These are phyloP conservation scores for Sarcomyxa edulis DNA, from an alignment of 768 basidiomycete species.

Conservation along the genomic window DNA sequence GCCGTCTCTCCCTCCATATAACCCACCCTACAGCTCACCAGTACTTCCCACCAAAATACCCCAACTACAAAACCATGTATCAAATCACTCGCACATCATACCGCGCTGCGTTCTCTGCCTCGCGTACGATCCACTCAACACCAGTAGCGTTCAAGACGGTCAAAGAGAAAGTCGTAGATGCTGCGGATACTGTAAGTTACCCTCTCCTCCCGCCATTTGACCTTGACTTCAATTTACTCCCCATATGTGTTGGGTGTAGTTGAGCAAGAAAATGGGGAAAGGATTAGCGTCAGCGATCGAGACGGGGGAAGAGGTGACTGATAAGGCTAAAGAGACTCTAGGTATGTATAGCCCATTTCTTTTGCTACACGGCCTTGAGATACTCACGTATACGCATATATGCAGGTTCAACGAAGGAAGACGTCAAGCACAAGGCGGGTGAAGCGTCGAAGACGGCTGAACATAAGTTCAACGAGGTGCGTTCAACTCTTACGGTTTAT, in stretches of 20 bases:
- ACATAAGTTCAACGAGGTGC: conserved; percentile 35
- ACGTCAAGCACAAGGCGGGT: conserved; percentile 30
- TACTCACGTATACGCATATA: too few relatives aligned
- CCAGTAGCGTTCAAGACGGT: conserved; percentile 30
- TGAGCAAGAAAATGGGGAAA: conserved; percentile 39
- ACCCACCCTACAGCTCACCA: too few relatives aligned
- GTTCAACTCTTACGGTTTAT: too few relatives aligned
- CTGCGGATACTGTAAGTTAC: conserved; percentile 32
- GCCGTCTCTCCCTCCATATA: too few relatives aligned
- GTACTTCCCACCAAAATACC: too few relatives aligned
- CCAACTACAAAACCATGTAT: too few relatives aligned
- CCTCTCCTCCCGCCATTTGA: neutral
- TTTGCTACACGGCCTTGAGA: neutral
- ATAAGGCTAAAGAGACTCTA: conserved; percentile 35
- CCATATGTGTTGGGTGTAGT: conserved; percentile 18
- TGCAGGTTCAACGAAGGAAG: conserved; percentile 27
- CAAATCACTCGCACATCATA: too few relatives aligned
- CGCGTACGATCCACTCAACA: conserved; percentile 29
- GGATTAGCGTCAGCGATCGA: conserved; percentile 43
- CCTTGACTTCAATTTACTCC: neutral
- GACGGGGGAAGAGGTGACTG: conserved; percentile 35
- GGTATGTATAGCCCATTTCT: conserved; percentile 19
- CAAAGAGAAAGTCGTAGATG: conserved; percentile 39
- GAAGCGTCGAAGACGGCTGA: conserved; percentile 24
- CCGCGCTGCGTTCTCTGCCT: conserved; percentile 1